phyloP scores from a whole-genome alignment of 106 monocot genomes.

The Vanilla planifolia region DNA sequence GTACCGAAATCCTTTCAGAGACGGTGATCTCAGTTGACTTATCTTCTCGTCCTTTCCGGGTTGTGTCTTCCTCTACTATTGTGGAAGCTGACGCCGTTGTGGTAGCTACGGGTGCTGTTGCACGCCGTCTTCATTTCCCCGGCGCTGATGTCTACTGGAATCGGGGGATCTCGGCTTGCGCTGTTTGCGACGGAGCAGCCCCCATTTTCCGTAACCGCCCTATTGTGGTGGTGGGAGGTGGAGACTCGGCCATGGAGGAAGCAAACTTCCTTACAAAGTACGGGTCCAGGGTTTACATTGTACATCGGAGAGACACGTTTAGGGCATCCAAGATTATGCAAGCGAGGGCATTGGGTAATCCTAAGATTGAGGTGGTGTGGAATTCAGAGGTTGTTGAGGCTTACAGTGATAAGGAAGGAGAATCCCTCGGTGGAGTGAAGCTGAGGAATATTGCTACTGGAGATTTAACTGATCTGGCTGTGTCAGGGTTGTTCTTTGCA shows the following conservation, averaged over 20 bases:
- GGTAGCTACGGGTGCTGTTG: slow-evolving; percentile 91
- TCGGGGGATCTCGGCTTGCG: slow-evolving; percentile 87
- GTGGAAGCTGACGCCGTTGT: slow-evolving; percentile 69
- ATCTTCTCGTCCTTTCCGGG: slow-evolving; percentile 48
- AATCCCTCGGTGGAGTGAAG: slow-evolving; percentile 67
- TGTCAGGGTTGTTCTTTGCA: slow-evolving; percentile 86
- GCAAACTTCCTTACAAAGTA: slow-evolving; percentile 94
- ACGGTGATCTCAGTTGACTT: slow-evolving; percentile 74
- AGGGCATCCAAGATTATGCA: slow-evolving; percentile 94
- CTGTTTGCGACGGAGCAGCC: slow-evolving; percentile 92
- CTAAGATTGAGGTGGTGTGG: slow-evolving; percentile 84
- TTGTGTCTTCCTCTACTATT: slow-evolving; percentile 39
- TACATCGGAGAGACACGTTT: slow-evolving; percentile 78
- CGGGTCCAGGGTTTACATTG: slow-evolving; percentile 74
- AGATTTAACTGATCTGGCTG: slow-evolving; percentile 50
- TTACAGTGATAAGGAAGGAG: slow-evolving; percentile 39
- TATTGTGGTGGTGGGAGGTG: slow-evolving; percentile 75
- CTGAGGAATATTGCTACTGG: slow-evolving; percentile 54
- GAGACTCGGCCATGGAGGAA: slow-evolving; percentile 96
- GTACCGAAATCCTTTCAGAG: slow-evolving; percentile 67
- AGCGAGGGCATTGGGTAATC: slow-evolving; percentile 70
- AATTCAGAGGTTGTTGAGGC: slow-evolving; percentile 81
- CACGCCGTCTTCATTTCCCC: slow-evolving; percentile 65
- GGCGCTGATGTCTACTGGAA: slow-evolving; percentile 73
- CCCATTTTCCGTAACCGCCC: slow-evolving; percentile 79